A percentile compares a stretch with the other conserved stretches of the same genome.
Evolutionary conservation across 2,329 filamentous ascomycete species (phyloP).

Genomic region (Colletotrichum eleusines): DNA sequence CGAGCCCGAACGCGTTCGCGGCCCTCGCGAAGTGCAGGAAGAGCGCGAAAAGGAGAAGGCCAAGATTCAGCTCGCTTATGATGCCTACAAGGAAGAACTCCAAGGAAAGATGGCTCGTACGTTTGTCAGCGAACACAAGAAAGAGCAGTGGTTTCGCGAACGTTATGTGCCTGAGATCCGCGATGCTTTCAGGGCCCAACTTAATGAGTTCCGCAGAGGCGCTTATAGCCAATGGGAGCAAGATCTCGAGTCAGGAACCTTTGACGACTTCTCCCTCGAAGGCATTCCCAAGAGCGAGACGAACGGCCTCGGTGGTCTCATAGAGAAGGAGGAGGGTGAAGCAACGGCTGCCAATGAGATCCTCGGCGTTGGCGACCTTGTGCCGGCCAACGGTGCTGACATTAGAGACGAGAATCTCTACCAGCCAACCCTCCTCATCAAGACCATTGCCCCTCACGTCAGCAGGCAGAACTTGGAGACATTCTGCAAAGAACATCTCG

Average conservation of each 20-base stretch:
- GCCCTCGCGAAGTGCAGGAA: conserved; percentile 74
- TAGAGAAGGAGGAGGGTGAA: conserved; percentile 97
- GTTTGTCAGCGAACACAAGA: conserved; percentile 93
- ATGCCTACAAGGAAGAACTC: conserved; percentile 75
- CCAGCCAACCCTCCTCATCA: conserved; percentile 95
- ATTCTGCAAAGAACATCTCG: conserved; percentile 94
- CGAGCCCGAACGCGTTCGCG: conserved; percentile 72
- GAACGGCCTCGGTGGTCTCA: conserved; percentile 84
- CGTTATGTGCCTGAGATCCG: conserved; percentile 88
- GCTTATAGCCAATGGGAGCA: conserved; percentile 90
- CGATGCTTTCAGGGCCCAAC: conserved; percentile 77
- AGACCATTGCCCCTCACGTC: conserved; percentile 96
- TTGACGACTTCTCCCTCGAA: conserved; percentile 95
- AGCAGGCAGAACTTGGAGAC: conserved; percentile 92
- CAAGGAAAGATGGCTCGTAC: conserved; percentile 84
- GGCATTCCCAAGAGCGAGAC: conserved; percentile 94
- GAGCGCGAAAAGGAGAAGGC: conserved; percentile 84
- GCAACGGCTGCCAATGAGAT: conserved; percentile 92
- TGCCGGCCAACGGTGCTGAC: conserved; percentile 86
- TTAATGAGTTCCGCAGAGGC: conserved; percentile 83
- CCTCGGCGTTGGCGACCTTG: conserved; percentile 88
- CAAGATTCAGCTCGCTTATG: conserved; percentile 79
- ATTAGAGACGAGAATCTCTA: conserved; percentile 89
- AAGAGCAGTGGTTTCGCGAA: conserved; percentile 98
- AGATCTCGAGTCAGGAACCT: conserved; percentile 85